Evolutionary conservation across 805 yeast genomes (phyloP), one percentile per base, ranked within the genome.

Genomic region (Grigorovia humatica): DNA sequence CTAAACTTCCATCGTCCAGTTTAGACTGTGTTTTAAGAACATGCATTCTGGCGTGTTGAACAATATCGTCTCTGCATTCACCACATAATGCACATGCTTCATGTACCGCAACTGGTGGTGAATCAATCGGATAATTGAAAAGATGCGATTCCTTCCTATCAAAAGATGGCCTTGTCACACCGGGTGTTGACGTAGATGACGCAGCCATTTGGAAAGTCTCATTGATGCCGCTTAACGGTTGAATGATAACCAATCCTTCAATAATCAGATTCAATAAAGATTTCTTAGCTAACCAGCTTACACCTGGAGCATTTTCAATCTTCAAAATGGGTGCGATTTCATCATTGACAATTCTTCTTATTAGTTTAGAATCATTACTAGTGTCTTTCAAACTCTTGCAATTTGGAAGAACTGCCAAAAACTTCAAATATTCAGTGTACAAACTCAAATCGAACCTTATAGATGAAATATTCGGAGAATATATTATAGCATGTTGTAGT

Each of bases 11-110:
- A 50, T 67, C 68, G 17, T 66, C 69, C 8, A 60, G 63, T 23
- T 60, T 63, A 11, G 62, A 57, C 61, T 74, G 68, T 49, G 78
- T 70, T 55, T 81, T 82, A 62, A 90, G 70, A 51, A 78, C 76
- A 64, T 89, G 86, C 56, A 88, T 68, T 55, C 98, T 77, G 1
- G 91, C 83, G 67, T 87, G 89, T 57, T 83, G 85, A 54, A 86
- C 72, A 51, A 79, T 75, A 59, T 82, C 88, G 61, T 77, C 76
- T 54, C 95, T 75, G 12, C 69, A 63, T 66, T 90, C 97, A 6
- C 90, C 91, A 71, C 98, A 91, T 44, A 91, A 72, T 4, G 89
- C 74, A 69, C 98, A 91, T 5, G 89, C 80, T 1, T 80, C 80
- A 48, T 76, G 74, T 20, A 85, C 77, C 0, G 96, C 96, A 17